phyloP scores from a whole-genome alignment of 805 yeast genomes.

The Gaillardinia entomophila region DNA sequence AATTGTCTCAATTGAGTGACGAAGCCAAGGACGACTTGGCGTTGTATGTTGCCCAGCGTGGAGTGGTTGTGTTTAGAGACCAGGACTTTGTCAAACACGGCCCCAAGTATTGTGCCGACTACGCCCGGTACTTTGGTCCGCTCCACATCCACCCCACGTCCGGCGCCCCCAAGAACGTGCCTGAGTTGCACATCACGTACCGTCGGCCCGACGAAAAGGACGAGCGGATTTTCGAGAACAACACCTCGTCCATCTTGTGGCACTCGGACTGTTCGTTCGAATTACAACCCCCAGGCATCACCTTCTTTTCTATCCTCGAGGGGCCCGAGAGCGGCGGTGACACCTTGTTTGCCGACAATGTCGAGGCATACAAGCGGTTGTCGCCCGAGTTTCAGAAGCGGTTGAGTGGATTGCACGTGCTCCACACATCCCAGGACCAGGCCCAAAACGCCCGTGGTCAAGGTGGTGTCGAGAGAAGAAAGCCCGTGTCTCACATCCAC shows the following conservation, averaged over 20 bases:
- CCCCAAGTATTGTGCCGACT: slow-evolving; percentile 44
- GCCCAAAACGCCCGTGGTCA: slow-evolving; percentile 45
- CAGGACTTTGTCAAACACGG: slow-evolving; percentile 57
- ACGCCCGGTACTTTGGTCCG: slow-evolving; percentile 62
- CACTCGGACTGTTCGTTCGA: slow-evolving; percentile 76
- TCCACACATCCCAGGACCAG: slow-evolving; percentile 68
- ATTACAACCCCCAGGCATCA: slow-evolving; percentile 65
- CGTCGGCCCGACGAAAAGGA: slow-evolving; percentile 41
- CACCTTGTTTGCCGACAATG: slow-evolving; percentile 67
- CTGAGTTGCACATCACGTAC: slow-evolving; percentile 60
- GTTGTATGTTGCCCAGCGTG: slow-evolving; percentile 59
- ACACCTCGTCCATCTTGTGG: slow-evolving; percentile 44
- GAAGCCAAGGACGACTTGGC: slow-evolving; percentile 67
- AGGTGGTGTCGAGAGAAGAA: slow-evolving; percentile 56
- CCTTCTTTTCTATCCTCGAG: slow-evolving; percentile 61
- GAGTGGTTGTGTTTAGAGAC: slow-evolving; percentile 60
- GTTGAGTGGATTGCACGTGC: slow-evolving; percentile 55
- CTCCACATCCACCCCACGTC: slow-evolving; percentile 71
- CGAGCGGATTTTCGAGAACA: slow-evolving; percentile 26
- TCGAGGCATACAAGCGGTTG: slow-evolving; percentile 65
- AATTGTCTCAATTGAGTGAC: slow-evolving; percentile 47
- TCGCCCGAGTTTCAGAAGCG: slow-evolving; percentile 60
- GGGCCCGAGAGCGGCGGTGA: slow-evolving; percentile 65
- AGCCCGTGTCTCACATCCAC: slow-evolving; percentile 56
- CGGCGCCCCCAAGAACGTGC: slow-evolving; percentile 61